phyloP scores from a whole-genome alignment of 2,329 filamentous ascomycete species.

The Plenodomus lindquistii region DNA sequence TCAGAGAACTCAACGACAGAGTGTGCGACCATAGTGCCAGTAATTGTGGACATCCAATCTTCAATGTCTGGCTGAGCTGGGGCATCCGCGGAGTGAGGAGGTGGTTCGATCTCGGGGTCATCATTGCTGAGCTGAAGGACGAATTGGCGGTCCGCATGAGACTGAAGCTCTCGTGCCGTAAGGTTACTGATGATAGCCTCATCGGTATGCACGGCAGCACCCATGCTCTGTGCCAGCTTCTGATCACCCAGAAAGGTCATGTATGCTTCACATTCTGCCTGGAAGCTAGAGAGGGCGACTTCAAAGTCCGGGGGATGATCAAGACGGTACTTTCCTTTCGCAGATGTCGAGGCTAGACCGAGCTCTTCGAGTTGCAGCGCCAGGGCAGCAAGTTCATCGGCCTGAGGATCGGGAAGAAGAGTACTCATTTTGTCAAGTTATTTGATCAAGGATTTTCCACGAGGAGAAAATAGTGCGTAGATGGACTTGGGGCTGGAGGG shows the following conservation, averaged over 20 bases:
- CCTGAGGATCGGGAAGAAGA: constrained; percentile 10
- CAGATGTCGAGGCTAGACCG: neutral
- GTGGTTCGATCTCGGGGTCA: constrained; percentile 17
- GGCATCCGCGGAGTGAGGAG: neutral
- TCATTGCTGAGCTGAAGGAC: constrained; percentile 16
- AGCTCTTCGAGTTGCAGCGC: constrained; percentile 32
- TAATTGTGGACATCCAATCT: constrained; percentile 5
- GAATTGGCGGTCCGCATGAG: constrained; percentile 16
- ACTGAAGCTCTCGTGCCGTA: constrained; percentile 12
- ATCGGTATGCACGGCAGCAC: constrained; percentile 25
- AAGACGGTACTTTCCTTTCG: constrained; percentile 25
- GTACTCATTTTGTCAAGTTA: no score
- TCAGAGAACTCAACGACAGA: constrained; percentile 13
- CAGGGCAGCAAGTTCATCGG: constrained; percentile 31
- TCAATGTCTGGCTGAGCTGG: neutral
- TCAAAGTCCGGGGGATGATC: constrained; percentile 18
- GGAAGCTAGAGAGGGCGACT: constrained; percentile 20
- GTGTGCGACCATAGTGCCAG: constrained; percentile 1
- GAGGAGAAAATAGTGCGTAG: no score
- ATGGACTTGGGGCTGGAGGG: no score
- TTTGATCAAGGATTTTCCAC: no score
- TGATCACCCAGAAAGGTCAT: constrained; percentile 17
- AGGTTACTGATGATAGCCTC: constrained; percentile 14
- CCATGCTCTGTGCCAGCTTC: constrained; percentile 29
- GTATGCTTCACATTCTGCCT: constrained; percentile 17